Base-by-base conservation (phyloP, 495 filamentous ascomycete genomes). In the Platismatia glauca region DNA sequence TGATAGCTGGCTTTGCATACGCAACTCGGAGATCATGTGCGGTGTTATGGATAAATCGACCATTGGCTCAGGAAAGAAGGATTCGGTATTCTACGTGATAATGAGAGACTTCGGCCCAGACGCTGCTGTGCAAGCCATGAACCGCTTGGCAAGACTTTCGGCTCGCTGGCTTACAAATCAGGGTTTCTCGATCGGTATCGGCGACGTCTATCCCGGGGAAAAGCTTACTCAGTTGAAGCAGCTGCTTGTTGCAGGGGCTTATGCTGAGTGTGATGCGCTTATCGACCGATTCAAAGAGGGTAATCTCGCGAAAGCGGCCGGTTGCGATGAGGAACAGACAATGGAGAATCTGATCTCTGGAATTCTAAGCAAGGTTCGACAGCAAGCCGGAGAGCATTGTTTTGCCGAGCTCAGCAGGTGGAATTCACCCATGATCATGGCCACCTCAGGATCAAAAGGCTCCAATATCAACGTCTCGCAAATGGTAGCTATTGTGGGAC, bases 381-480 rank as follows among this genome's bases (percentile, higher is more conserved):
- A 93, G 69, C 83, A 89, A 66, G 92, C 92, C 57, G 94, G 93
- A 78, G 84, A 91, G 61, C 87, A 90, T 64, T 97, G 95, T 82
- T 91, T 96, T 70, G 81, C 80, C 18, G 89, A 91, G 58, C 80
- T 98, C 59, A 94, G 89, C 77, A 88, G 84, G 64, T 91, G 90
- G 77, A 98, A 98, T 69, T 86, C 94, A 4, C 91, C 94, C 13
- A 77, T 97, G 68, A 88, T 96, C 77, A 98, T 98, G 94, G 94
- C 94, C 55, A 95, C 88, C 52, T 96, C 89, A 12, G 94, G 94
- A 38, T 96, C 94, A 43, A 98, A 98, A 75, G 87, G 94, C 69
- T 96, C 91, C 3, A 87, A 87, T 70, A 96, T 97, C 80, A 98
- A 98, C 78, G 94, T 98, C 56, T 93, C 95, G 31, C 94, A 98